A percentile compares a stretch with the other conserved stretches of the same genome.
Evolutionary conservation across 1,284 basidiomycete genomes (phyloP).

Genomic region (Rhodotorula sp.): DNA sequence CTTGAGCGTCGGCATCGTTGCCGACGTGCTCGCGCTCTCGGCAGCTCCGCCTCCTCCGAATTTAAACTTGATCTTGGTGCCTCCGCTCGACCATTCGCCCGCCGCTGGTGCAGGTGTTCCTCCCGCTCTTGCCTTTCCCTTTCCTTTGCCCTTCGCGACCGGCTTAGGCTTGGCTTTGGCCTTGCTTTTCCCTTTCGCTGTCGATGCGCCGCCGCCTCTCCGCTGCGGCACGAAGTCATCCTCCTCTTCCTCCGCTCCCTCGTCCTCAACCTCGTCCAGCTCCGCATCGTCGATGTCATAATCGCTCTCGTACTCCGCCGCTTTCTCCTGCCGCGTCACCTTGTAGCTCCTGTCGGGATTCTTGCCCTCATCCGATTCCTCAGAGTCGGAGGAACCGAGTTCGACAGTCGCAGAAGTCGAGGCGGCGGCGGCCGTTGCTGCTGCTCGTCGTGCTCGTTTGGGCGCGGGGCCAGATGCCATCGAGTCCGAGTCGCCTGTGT

Average conservation of each 20-base stretch:
- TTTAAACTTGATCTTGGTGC: constrained; percentile 16
- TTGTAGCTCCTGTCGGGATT: constrained; percentile 13
- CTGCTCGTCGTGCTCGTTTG: constrained; percentile 19
- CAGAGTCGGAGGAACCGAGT: constrained; percentile 21
- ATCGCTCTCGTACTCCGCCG: constrained; percentile 9
- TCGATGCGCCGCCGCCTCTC: background rate
- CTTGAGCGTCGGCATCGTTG: constrained; percentile 9
- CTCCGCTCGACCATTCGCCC: background rate
- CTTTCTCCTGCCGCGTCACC: constrained; percentile 1
- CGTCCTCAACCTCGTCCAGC: constrained; percentile 1
- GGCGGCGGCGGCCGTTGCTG: constrained; percentile 11
- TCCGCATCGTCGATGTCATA: constrained; percentile 19
- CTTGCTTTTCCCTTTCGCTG: constrained; percentile 13
- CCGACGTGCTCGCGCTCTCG: background rate
- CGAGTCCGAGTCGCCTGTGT: background rate
- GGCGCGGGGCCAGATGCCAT: background rate
- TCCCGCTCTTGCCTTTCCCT: background rate
- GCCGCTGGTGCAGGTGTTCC: background rate
- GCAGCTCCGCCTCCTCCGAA: constrained; percentile 9
- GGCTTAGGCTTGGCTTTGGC: background rate
- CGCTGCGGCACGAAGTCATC: constrained; percentile 31
- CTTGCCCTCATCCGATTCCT: constrained; percentile 22
- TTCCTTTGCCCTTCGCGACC: constrained; percentile 2
- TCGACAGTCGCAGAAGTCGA: constrained; percentile 8
- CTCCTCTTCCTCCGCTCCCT: constrained; percentile 7